Conservation (phyloP, 805 yeast genomes). For the Candida quercuum region DNA sequence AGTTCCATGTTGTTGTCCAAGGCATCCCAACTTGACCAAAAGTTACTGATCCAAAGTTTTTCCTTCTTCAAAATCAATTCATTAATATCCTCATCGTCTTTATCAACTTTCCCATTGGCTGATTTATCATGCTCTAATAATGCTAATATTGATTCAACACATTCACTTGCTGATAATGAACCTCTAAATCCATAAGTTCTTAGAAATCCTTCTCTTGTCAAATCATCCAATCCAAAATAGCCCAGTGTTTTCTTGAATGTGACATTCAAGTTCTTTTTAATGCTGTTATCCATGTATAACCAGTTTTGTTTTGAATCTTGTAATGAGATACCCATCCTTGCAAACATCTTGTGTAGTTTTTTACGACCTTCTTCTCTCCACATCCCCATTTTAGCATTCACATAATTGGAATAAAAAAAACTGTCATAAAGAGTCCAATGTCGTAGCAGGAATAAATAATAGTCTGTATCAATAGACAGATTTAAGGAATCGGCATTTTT, state of each 20-base stretch:
- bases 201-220: slow-evolving; percentile 80
- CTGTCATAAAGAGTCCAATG: slow-evolving; percentile 94
- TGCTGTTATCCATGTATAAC: slow-evolving; percentile 79
- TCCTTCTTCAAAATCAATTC: slow-evolving; percentile 38
- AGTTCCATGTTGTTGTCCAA: slow-evolving; percentile 44
- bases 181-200: slow-evolving; percentile 87
- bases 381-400: slow-evolving; percentile 77
- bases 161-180: slow-evolving; percentile 85
- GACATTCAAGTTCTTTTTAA: slow-evolving; percentile 66
- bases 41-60: slow-evolving; percentile 69
- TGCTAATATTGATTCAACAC: slow-evolving; percentile 84
- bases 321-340: slow-evolving; percentile 91
- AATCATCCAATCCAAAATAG: slow-evolving; percentile 74
- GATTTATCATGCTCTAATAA: slow-evolving; percentile 64
- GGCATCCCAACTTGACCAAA: slow-evolving; percentile 68
- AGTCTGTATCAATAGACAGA: slow-evolving; percentile 73
- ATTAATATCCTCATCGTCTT: slow-evolving; percentile 25
- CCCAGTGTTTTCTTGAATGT: slow-evolving; percentile 69
- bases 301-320: slow-evolving; percentile 88
- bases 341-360: slow-evolving; percentile 83
- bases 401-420: slow-evolving; percentile 85
- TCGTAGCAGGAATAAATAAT: slow-evolving; percentile 75
- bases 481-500: slow-evolving; percentile 38
- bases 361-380: slow-evolving; percentile 93
- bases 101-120: slow-evolving; percentile 13